Percentiles rank a stretch among this genome's conserved stretches.
Conservation (phyloP, 805 yeast genomes). For the Candida nanaspora region DNA sequence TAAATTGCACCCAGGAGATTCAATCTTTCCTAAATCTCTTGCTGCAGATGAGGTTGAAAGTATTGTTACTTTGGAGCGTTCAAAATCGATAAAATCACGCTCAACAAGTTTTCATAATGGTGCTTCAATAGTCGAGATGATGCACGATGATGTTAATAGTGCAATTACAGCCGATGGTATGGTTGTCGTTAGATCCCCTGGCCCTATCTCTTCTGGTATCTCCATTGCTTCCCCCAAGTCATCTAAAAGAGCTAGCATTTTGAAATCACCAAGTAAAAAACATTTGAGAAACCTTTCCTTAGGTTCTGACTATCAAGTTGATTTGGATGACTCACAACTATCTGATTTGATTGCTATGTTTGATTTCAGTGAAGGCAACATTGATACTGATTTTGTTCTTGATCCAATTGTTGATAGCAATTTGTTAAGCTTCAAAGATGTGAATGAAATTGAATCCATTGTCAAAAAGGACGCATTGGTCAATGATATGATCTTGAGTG, state of each 20-base stretch:
- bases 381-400: constrained; percentile 20
- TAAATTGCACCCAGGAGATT: constrained; percentile 40
- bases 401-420: constrained; percentile 3
- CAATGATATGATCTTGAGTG: too few species aligned
- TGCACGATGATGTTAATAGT: constrained; percentile 10
- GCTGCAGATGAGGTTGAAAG: constrained; percentile 66
- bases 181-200: constrained; percentile 32
- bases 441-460: background rate
- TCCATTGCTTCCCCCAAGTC: constrained; percentile 5
- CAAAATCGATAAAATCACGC: constrained; percentile 33
- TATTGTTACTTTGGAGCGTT: constrained; percentile 64
- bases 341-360: constrained; percentile 23
- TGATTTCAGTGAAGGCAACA: constrained; percentile 19
- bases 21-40: constrained; percentile 64
- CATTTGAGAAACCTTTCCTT: background rate
- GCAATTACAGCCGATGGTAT: constrained; percentile 32
- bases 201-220: background rate
- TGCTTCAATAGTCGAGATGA: background rate
- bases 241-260: background rate
- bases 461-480: background rate
- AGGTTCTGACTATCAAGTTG: background rate
- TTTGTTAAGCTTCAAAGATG: background rate
- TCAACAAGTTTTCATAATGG: constrained; percentile 3
- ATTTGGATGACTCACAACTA: constrained; percentile 11
- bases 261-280: constrained; percentile 1